These are phyloP conservation scores for Lanmaoa pseudosensibilis DNA, from an alignment of 768 basidiomycete species.

Conservation along the genomic window DNA sequence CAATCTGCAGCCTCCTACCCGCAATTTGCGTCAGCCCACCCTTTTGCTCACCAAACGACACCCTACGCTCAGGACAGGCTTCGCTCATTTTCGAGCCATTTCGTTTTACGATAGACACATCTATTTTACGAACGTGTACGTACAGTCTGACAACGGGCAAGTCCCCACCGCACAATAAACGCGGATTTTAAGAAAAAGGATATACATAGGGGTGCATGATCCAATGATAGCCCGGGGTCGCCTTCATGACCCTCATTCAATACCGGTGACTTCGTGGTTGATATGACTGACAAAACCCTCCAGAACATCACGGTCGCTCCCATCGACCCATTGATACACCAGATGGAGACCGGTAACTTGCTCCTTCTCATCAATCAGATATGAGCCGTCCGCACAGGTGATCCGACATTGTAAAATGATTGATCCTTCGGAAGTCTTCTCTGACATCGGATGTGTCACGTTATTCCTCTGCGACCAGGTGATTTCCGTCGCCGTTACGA, in stretches of 20 bases:
- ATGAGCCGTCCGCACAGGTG: constrained; percentile 17
- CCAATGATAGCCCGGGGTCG: neutral
- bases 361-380: constrained; percentile 13
- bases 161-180: too few species aligned
- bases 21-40: too few species aligned
- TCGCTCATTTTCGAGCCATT: too few species aligned
- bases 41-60: too few species aligned
- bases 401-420: constrained; percentile 28
- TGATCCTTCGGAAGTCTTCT: neutral
- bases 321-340: constrained; percentile 63
- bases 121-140: too few species aligned
- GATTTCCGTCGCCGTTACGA: constrained; percentile 37
- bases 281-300: constrained; percentile 72
- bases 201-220: too few species aligned
- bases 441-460: constrained; percentile 6
- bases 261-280: constrained; percentile 43
- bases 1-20: too few species aligned
- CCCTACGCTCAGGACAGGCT: too few species aligned
- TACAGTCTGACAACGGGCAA: too few species aligned
- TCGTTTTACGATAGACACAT: too few species aligned
- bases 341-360: constrained; percentile 9
- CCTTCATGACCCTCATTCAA: neutral
- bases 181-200: too few species aligned
- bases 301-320: constrained; percentile 54
- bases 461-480: constrained; percentile 69